Evolutionary conservation across 768 basidiomycete genomes (phyloP).

Genomic region (Pholiota conissans): DNA sequence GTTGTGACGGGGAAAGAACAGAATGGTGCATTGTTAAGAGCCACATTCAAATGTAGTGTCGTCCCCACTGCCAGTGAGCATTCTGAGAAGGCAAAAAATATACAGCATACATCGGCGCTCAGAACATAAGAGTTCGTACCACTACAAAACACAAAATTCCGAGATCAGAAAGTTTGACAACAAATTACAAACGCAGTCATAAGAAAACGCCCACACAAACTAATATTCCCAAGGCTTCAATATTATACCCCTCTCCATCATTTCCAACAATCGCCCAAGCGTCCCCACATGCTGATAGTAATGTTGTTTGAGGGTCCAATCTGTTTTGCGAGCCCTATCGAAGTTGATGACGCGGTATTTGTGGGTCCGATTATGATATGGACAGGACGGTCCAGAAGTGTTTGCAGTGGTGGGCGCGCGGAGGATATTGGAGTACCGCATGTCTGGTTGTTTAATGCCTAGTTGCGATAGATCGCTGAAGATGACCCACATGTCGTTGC

Average conservation of each 20-base stretch:
- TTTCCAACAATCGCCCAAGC: slow-evolving; percentile 18
- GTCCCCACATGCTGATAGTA: slow-evolving; percentile 19
- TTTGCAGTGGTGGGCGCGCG: background rate
- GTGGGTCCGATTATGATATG: slow-evolving; percentile 16
- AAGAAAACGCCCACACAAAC: background rate
- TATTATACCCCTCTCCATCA: slow-evolving; percentile 17
- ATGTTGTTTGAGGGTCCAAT: slow-evolving; percentile 20
- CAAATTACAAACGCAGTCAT: background rate
- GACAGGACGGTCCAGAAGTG: slow-evolving; percentile 10
- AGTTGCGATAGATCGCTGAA: slow-evolving; percentile 21
- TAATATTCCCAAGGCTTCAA: slow-evolving; percentile 19
- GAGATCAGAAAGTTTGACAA: background rate
- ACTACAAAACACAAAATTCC: background rate
- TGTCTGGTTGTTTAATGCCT: slow-evolving; percentile 23
- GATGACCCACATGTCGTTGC: slow-evolving; percentile 22
- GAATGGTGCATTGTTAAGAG: too few species aligned
- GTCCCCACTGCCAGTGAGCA: too few species aligned
- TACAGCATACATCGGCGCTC: too few species aligned
- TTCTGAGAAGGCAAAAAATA: too few species aligned
- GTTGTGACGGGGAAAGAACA: too few species aligned
- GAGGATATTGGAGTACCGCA: slow-evolving; percentile 18
- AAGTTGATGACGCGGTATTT: slow-evolving; percentile 21
- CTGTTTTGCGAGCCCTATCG: slow-evolving; percentile 19
- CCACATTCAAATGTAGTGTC: too few species aligned
- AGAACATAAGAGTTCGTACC: too few species aligned